A percentile compares a stretch with the other conserved stretches of the same genome.
phyloP scores from a whole-genome alignment of 768 basidiomycete species.

The Infundibulicybe gibba region DNA sequence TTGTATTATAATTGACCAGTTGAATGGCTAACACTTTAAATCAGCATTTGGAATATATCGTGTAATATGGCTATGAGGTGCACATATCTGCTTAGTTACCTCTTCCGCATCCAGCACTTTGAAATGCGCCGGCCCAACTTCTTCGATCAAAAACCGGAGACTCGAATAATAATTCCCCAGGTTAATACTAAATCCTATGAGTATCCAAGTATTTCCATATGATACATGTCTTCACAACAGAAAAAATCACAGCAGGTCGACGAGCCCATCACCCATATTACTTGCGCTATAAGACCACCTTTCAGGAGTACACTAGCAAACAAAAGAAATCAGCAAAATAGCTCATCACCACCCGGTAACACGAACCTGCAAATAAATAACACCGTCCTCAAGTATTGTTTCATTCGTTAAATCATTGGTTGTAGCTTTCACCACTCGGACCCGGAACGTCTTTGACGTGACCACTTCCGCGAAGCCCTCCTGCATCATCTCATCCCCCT shows the following conservation, averaged over 20 bases:
- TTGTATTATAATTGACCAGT: no score
- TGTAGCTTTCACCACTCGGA: conserved; percentile 31
- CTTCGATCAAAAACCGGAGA: no score
- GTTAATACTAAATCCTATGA: no score
- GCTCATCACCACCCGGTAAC: not conserved
- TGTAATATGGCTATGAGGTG: no score
- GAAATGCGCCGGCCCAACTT: no score
- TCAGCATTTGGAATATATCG: no score
- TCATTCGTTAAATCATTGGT: conserved; percentile 22
- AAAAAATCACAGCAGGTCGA: conserved; percentile 22
- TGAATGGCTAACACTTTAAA: no score
- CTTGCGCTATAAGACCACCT: conserved; percentile 18
- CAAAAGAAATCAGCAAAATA: not conserved
- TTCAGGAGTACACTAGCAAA: conserved; percentile 16
- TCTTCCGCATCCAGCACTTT: no score
- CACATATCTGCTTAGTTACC: no score
- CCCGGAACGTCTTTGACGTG: conserved; percentile 30
- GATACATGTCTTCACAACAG: not conserved
- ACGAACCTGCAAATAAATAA: conserved; percentile 31
- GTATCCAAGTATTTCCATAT: no score
- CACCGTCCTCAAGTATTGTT: conserved; percentile 29
- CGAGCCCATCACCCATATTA: conserved; percentile 17
- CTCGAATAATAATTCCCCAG: no score
- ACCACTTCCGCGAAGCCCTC: conserved; percentile 34
- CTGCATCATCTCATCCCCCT: conserved; percentile 34